Evolutionary conservation across 23 red algal species (phyloP), one percentile per base, ranked within the genome.

Genomic region (Gracilariopsis chorda): DNA sequence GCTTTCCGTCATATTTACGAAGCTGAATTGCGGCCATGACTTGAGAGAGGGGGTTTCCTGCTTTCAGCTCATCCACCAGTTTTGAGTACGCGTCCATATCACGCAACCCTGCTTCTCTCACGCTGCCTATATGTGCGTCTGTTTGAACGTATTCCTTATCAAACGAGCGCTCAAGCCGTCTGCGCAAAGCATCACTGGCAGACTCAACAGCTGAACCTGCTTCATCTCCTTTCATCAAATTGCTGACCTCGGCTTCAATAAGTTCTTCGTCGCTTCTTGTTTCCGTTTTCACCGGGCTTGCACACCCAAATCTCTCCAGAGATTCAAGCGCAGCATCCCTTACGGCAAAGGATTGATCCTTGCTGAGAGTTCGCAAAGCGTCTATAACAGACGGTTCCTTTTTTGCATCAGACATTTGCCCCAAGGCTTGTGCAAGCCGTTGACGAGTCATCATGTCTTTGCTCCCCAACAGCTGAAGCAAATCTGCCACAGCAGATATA

Each of bases 381-480:
- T 90, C 86, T 45, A 90, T 80, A 24, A 90, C 32, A 27, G 86
- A 46, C 7, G 86, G 86, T 19, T 90, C 86, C 9, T 33, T 27
- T 24, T 51, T 76, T 14, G 76, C 77, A 28, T 42, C 45, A 17
- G 48, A 33, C 37, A 93, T 84, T n/a, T 51, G 52, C 4, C 90
- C 90, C 23, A 93, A 67, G 7, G 90, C 67, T 14, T 93, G 78
- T 27, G 90, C 90, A 29, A 93, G 78, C 51, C 90, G 78, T 77
- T 93, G 90, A 20, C 90, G 58, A 12, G 80, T 85, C 90, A 93
- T 93, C 78, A 93, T 85, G 35, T 93, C 90, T 2, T 43, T 41
- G 30, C 47, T 48, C 28, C 69, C 80, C 53, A 93, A 57, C 29
- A 83, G 21, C 53, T 74, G 16, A 46, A 93, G 80, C 20, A 93